Conservation (phyloP, 2,329 filamentous ascomycete genomes). For the Onygenales sp. region DNA sequence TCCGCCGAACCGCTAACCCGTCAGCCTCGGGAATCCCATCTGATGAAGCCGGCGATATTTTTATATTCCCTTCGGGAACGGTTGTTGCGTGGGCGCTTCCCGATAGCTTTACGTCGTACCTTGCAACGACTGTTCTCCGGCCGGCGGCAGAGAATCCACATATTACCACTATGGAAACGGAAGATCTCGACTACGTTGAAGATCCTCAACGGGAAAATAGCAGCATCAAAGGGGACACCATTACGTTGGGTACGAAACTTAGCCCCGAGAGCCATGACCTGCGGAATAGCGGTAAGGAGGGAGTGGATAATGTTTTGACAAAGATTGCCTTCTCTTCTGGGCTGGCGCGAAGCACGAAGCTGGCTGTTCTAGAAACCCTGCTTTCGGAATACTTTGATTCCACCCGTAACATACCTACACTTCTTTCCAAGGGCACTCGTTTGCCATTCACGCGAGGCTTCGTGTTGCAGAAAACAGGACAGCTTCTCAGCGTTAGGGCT, state of each 20-base stretch:
- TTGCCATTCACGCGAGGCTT: slow-evolving; percentile 61
- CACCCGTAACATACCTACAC: slow-evolving; percentile 69
- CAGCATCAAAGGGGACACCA: slow-evolving; percentile 74
- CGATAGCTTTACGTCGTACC: slow-evolving; percentile 58
- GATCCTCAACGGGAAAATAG: slow-evolving; percentile 65
- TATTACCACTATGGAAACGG: slow-evolving; percentile 63
- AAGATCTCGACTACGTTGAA: slow-evolving; percentile 79
- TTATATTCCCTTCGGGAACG: slow-evolving; percentile 90
- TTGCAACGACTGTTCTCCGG: slow-evolving; percentile 63
- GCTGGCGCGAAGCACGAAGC: slow-evolving; percentile 82
- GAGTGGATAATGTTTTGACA: slow-evolving; percentile 60
- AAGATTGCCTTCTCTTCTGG: slow-evolving; percentile 97
- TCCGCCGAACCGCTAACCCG: slow-evolving; percentile 34
- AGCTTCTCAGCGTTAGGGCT: slow-evolving; percentile 78
- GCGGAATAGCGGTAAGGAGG: slow-evolving; percentile 21
- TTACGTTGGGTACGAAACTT: slow-evolving; percentile 71
- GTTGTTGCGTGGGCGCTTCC: slow-evolving; percentile 87
- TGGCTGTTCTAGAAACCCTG: slow-evolving; percentile 80
- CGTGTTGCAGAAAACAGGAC: slow-evolving; percentile 87
- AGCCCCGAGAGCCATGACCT: slow-evolving; percentile 15
- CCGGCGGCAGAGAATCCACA: slow-evolving; percentile 69
- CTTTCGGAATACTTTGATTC: slow-evolving; percentile 78
- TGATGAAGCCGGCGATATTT: slow-evolving; percentile 66
- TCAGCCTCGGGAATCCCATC: slow-evolving; percentile 27
- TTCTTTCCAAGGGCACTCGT: slow-evolving; percentile 59